Evolutionary conservation across 495 filamentous ascomycete genomes (phyloP).

Genomic region (Penicillium waksmanii): DNA sequence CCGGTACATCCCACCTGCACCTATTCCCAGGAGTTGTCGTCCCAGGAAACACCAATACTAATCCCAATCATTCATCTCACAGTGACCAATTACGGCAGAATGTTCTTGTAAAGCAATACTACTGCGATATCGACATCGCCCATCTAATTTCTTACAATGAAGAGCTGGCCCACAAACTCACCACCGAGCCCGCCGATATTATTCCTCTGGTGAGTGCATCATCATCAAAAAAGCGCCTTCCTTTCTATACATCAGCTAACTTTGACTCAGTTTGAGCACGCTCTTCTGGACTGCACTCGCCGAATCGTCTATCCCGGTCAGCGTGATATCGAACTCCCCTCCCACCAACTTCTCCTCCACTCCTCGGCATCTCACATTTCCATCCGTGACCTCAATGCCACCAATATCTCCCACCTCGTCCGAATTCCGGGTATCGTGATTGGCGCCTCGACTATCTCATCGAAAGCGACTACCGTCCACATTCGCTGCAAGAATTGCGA

Average conservation of each 20-base stretch:
- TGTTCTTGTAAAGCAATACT: slow-evolving; percentile 91
- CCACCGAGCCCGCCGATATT: slow-evolving; percentile 87
- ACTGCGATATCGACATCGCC: slow-evolving; percentile 95
- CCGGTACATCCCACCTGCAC: slow-evolving; percentile 56
- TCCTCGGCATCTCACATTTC: slow-evolving; percentile 87
- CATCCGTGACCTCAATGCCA: slow-evolving; percentile 91
- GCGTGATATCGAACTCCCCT: slow-evolving; percentile 66
- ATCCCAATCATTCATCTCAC: slow-evolving; percentile 18
- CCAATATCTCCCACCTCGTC: slow-evolving; percentile 91
- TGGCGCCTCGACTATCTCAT: slow-evolving; percentile 93
- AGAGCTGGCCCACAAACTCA: slow-evolving; percentile 88
- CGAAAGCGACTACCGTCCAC: slow-evolving; percentile 84
- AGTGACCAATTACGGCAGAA: slow-evolving; percentile 98
- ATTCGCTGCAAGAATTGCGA: slow-evolving; percentile 91
- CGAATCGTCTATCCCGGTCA: slow-evolving; percentile 85
- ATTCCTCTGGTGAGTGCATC: slow-evolving; percentile 75
- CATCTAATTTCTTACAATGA: slow-evolving; percentile 97
- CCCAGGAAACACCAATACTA: not conserved
- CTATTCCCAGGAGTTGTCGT: slow-evolving; percentile 11
- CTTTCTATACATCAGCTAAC: slow-evolving; percentile 11
- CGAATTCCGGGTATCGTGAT: slow-evolving; percentile 98
- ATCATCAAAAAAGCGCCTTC: not conserved
- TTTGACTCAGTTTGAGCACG: slow-evolving; percentile 76
- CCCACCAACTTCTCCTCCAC: slow-evolving; percentile 95
- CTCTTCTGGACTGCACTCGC: slow-evolving; percentile 87